Evolutionary conservation across 352 stramenopile genomes (phyloP), one percentile per base, ranked within the genome.

Genomic region (Aphanomyces euteiches): DNA sequence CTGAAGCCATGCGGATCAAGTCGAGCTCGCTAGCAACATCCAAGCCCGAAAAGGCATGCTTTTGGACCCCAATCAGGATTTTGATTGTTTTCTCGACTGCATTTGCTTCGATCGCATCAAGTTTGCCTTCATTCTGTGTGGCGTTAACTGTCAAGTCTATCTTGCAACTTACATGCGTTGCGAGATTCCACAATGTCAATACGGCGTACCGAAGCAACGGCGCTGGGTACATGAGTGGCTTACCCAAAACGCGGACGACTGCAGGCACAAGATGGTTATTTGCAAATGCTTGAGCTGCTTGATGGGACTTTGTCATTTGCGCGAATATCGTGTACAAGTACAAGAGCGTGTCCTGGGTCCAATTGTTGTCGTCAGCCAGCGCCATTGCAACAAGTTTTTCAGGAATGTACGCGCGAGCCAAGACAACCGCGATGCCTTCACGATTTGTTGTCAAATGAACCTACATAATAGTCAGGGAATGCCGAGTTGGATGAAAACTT

Each of bases 1-100:
- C 69, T 12, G 85, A 73, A 6, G 90, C 59, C 15, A 79, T 81
- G 10, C 81, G 81, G 17, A 76, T 81, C 40, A 93, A 72, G 53
- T 93, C 82, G 15, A 76, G 57, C 3, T 82, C 70, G 39, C 76
- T 68, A 41, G 53, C 56, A 7, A 39, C 39, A 1, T 77, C 73
- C 28, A 40, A 12, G 28, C 77, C 84, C 8, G 75, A 72, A 40
- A 90, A 73, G 47, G 81, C 75, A 12, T 38, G 17, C 7, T 47
- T 53, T 3, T 70, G 64, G 17, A 41, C 34, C 15, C 76, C 75
- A 1, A 75, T 47, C 17, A 91, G 77, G 8, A 89, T 74, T 54
- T 84, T 85, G 12, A 76, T 77, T 8, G 15, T 47, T 21, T 47
- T 47, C 21, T 70, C 64, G 3, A 70, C 64, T 2, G 47, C 64